Percentiles rank a stretch among this genome's conserved stretches.
Evolutionary conservation across 23 red algal genomes (phyloP).

Genomic region (Gracilaria domingensis): DNA sequence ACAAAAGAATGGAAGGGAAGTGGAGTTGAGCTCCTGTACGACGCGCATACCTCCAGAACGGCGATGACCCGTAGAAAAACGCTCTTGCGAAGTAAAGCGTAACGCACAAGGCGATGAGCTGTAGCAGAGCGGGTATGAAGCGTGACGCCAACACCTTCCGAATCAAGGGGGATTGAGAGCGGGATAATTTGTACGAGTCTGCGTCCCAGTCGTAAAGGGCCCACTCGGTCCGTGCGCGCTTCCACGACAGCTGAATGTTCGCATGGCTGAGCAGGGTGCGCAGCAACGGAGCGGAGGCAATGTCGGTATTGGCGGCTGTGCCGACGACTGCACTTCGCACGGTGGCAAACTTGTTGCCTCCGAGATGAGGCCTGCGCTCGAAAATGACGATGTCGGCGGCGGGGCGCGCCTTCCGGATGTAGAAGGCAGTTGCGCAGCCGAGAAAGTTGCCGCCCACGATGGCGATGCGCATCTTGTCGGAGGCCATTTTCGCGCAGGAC

Average conservation of each 20-base stretch:
- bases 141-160: background rate
- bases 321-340: background rate
- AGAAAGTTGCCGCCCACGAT: constrained; percentile 75
- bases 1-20: constrained; percentile 6
- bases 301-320: constrained; percentile 22
- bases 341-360: constrained; percentile 52
- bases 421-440: constrained; percentile 63
- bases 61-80: constrained; percentile 2
- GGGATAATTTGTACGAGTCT: constrained; percentile 22
- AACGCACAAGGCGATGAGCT: constrained; percentile 9
- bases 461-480: constrained; percentile 44
- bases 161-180: background rate
- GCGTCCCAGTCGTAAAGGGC: constrained; percentile 48
- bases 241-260: background rate
- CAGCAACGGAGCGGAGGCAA: constrained; percentile 22
- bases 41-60: background rate
- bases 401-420: constrained; percentile 23
- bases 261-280: constrained; percentile 21
- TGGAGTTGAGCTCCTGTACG: background rate
- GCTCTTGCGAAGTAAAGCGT: constrained; percentile 6
- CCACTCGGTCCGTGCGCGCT: constrained; percentile 4
- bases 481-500: no score
- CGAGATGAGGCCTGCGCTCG: constrained; percentile 18
- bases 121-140: constrained; percentile 16
- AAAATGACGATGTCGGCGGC: constrained; percentile 34